Base-by-base conservation (phyloP, 2,329 filamentous ascomycete genomes). In the Canariomyces notabilis region DNA sequence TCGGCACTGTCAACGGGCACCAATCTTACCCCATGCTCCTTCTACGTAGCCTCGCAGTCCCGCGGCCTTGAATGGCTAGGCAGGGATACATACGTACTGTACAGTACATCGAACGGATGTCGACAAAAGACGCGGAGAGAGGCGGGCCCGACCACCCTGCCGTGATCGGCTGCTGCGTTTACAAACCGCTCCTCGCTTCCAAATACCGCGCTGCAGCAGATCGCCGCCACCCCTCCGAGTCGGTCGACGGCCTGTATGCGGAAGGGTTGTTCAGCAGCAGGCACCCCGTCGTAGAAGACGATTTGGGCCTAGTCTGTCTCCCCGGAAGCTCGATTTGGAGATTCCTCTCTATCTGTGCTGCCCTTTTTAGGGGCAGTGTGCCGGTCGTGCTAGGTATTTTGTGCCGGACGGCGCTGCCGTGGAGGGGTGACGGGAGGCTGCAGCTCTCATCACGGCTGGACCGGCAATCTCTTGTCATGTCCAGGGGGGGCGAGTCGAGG, bases 401-500 rank as follows among this genome's bases (percentile, higher is more conserved):
- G 40, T 44, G 42, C 34, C 40, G 35, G 44, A 41, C 37, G 44
- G 39, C 37, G 26, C 42, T 49, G 41, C 47, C 38, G 49, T 40
- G 58, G 55, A 52, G 38, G 51, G 53, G 48, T 56, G 22, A 46
- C 67, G 68, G 68, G 55, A 60, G 54, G 56, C 61, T 60, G 67
- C 69, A 69, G 63, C 48, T 56, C 53, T 58, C 58, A 61, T 61
- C 57, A 61, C 61, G 54, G 52, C 59, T 59, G 60, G 59, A 59
- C 59, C 57, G 60, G 55, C 58, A 56, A 57, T 57, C 48, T 55
- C 59, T 52, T n/a, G 59, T 57, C 53, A 58, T 57, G 52, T 48
- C 55, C 58, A 60, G 57, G 63, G 57, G 39, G 44, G 51, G 55
- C 57, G 67, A 69, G 67, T 71, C 68, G 68, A 70, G 64, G 53